Evolutionary conservation across 139 green algal genomes (phyloP), one percentile per base, ranked within the genome.

Genomic region (Haematococcus sp.): DNA sequence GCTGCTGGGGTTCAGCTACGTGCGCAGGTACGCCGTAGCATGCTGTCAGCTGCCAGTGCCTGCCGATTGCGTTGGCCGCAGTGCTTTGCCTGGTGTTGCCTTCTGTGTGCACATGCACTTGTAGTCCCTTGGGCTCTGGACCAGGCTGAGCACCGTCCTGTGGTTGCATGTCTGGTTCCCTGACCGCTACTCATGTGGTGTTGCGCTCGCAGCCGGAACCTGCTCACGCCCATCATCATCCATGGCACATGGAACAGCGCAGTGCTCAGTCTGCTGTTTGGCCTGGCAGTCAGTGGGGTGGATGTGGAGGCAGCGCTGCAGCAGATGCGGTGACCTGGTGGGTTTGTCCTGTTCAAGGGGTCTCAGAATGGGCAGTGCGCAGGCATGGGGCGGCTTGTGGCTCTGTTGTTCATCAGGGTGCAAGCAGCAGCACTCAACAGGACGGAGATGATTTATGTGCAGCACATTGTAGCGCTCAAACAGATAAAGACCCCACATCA

Each of bases 221-320:
- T 97, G 78, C 74, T 94, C 31, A 94, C 93, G 22, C 90, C 93
- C 44, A 97, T 97, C 72, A 60, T 96, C 60, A 95, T 97, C 49
- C 93, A 97, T 64, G 89, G 90, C 63, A 80, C 78, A 4, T 97
- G 91, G 90, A 97, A 97, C 84, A 84, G 82, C 52, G 76, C 65
- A 0, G 91, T 96, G 60, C 78, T 96, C 15, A 85, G 77, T 27
- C 68, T 94, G 49, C 80, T 96, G 70, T 95, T 89, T 68, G 68
- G 55, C 63, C 77, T 96, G 40, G 75, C 84, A 1, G 49, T 67
- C 1, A 74, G 72, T 43, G 91, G 91, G 0, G 71, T 94, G 28
- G 82, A 96, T 66, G 51, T 96, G 32, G 34, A 91, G 51, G 52
- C 25, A 49, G 66, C 43, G 7, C 46, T 72, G 1, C 17, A 30